These are phyloP conservation scores for Mycena kentingensis DNA, from an alignment of 768 basidiomycete species.

Conservation along the genomic window DNA sequence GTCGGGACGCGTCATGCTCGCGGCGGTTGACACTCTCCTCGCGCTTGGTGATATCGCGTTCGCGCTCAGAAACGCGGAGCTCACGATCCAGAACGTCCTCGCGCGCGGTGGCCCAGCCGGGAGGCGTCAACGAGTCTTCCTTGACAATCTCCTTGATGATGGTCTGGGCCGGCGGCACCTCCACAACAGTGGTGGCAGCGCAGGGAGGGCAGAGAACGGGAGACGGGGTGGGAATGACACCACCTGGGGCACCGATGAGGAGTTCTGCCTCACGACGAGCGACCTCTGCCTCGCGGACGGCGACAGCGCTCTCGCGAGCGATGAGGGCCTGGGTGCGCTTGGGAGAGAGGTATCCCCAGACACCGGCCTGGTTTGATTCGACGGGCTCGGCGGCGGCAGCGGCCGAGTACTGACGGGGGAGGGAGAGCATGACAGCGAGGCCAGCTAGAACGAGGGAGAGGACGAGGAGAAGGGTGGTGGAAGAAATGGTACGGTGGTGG, in stretches of 20 bases:
- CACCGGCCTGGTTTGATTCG: constrained; percentile 49
- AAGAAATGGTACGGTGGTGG: constrained; percentile 84
- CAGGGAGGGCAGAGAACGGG: constrained; percentile 62
- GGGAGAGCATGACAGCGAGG: constrained; percentile 87
- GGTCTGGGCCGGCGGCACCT: constrained; percentile 68
- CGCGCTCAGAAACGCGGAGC: constrained; percentile 80
- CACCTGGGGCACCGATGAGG: constrained; percentile 80
- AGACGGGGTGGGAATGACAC: constrained; percentile 62
- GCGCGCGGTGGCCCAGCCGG: constrained; percentile 78
- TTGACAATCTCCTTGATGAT: constrained; percentile 88
- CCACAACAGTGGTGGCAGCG: constrained; percentile 50
- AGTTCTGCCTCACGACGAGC: constrained; percentile 87
- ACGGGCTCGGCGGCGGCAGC: constrained; percentile 33
- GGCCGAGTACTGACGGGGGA: constrained; percentile 59
- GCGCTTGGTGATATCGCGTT: constrained; percentile 83
- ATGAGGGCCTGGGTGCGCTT: constrained; percentile 82
- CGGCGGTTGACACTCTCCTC: constrained; percentile 84
- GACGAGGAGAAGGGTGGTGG: constrained; percentile 84
- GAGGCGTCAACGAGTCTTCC: constrained; percentile 75
- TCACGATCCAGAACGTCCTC: constrained; percentile 86
- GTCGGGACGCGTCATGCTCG: constrained; percentile 84
- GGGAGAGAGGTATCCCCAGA: constrained; percentile 76
- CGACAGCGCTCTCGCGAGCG: constrained; percentile 76
- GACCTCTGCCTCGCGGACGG: constrained; percentile 83
- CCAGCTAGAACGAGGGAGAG: constrained; percentile 85